Conservation (phyloP, 1,284 basidiomycete species). For the Anthracocystis setariae region DNA sequence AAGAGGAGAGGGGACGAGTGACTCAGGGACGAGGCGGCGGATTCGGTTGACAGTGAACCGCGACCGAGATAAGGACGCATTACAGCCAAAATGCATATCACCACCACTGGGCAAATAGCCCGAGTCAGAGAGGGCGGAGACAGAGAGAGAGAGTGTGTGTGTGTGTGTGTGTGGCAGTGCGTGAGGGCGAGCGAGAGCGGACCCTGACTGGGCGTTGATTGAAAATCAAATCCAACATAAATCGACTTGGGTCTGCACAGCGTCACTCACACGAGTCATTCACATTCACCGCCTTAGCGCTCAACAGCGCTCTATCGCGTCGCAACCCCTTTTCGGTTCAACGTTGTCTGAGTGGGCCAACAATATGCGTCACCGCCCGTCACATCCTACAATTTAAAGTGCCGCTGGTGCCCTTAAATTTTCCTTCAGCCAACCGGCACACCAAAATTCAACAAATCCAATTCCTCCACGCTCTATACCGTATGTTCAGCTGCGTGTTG, state of each 20-base stretch:
- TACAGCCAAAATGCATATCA: too few species aligned
- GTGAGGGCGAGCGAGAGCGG: constrained; percentile 1
- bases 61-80: constrained; percentile 26
- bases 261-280: neutral
- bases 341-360: too few species aligned
- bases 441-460: neutral
- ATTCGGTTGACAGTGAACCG: constrained; percentile 29
- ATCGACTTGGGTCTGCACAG: constrained; percentile 4
- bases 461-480: too few species aligned
- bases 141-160: too few species aligned
- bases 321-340: too few species aligned
- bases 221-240: constrained; percentile 1
- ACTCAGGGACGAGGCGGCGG: constrained; percentile 2
- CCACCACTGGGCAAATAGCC: too few species aligned
- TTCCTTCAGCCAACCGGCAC: neutral
- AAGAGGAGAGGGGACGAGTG: neutral
- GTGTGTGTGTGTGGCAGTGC: too few species aligned
- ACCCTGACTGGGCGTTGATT: constrained; percentile 35
- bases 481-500: too few species aligned
- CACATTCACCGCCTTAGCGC: neutral
- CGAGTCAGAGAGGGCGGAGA: too few species aligned
- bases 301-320: too few species aligned
- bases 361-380: too few species aligned
- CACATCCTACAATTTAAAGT: neutral
- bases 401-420: constrained; percentile 1